A percentile compares a stretch with the other conserved stretches of the same genome.
Conservation (phyloP, 257 asterid genomes). For the Solanum stenotomum region DNA sequence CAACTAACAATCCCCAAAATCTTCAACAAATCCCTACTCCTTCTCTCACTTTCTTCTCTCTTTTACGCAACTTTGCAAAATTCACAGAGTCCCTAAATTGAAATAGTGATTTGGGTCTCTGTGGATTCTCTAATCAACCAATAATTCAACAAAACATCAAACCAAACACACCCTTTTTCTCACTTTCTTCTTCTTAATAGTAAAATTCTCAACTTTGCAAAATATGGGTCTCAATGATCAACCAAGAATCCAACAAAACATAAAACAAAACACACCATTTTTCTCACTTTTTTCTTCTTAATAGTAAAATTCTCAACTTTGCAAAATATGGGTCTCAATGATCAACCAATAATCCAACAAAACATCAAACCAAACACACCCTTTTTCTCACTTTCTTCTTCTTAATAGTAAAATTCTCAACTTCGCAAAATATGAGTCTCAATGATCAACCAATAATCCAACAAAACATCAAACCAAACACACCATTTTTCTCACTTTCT, state of each 20-base stretch:
- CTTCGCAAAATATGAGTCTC: neutral
- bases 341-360: neutral
- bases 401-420: neutral
- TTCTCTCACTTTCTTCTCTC: neutral
- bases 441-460: neutral
- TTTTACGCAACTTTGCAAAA: neutral
- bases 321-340: neutral
- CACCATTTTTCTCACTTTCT: neutral
- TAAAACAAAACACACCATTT: neutral
- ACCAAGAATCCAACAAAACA: neutral
- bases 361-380: neutral
- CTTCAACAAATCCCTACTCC: neutral
- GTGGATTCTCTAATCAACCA: neutral
- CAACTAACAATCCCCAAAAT: neutral
- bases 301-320: neutral
- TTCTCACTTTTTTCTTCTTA: neutral
- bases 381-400: neutral
- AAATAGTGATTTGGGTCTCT: neutral
- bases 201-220: neutral
- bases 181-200: neutral
- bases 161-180: neutral
- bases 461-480: neutral
- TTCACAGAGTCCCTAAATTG: neutral
- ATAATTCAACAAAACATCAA: neutral
- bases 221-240: neutral